phyloP scores from a whole-genome alignment of 176 grass and related monocot species.

The Saccharum spontaneum region DNA sequence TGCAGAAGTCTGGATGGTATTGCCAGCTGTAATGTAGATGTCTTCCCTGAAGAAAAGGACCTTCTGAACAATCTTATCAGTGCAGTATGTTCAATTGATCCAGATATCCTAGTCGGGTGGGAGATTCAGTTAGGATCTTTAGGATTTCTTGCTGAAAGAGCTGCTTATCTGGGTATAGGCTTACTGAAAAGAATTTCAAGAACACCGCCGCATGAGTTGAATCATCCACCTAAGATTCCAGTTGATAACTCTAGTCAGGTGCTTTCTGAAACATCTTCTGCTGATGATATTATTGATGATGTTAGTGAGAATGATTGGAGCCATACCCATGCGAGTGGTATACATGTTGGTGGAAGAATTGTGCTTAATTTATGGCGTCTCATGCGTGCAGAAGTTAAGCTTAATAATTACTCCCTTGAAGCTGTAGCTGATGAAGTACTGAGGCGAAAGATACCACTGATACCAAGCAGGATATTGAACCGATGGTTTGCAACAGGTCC shows the following conservation, averaged over 20 bases:
- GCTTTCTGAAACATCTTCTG: conserved; percentile 56
- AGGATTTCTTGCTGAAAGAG: conserved; percentile 92
- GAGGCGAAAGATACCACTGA: conserved; percentile 76
- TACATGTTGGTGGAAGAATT: conserved; percentile 93
- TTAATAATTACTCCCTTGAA: conserved; percentile 88
- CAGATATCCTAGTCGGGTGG: conserved; percentile 88
- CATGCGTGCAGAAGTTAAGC: conserved; percentile 88
- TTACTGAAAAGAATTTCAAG: conserved; percentile 91
- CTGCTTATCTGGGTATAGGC: conserved; percentile 68
- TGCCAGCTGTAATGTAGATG: conserved; percentile 39
- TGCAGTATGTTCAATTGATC: conserved; percentile 77
- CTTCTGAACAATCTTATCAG: conserved; percentile 71
- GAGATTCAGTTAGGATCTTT: conserved; percentile 87
- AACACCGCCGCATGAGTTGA: conserved; percentile 55
- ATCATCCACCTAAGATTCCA: conserved; percentile 49
- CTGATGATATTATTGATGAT: conserved; percentile 49
- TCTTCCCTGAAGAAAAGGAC: conserved; percentile 72
- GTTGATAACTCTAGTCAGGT: conserved; percentile 43
- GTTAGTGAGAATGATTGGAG: conserved; percentile 62
- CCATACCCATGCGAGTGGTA: conserved; percentile 70
- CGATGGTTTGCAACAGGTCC: conserved; percentile 81
- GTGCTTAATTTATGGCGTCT: conserved; percentile 93
- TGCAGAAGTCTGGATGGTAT: conserved; percentile 78
- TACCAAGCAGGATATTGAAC: conserved; percentile 79
- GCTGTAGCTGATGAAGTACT: conserved; percentile 87